These are phyloP conservation scores for Didymella sp. DNA, from an alignment of 2,329 filamentous ascomycete genomes.

Conservation along the genomic window DNA sequence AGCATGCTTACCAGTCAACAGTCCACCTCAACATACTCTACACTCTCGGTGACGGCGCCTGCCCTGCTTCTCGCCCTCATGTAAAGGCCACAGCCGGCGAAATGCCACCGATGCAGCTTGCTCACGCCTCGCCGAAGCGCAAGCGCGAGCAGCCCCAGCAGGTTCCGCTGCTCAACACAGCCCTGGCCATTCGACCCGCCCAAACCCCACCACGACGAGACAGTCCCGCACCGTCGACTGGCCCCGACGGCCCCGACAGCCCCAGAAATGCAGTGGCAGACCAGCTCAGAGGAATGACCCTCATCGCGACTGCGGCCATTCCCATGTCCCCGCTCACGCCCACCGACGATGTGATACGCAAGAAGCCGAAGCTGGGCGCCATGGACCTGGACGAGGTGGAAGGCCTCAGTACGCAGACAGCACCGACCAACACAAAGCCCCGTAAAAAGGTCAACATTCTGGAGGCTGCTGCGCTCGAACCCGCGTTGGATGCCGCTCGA, in stretches of 20 bases:
- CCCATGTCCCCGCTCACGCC: slow-evolving; percentile 46
- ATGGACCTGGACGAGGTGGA: slow-evolving; percentile 27
- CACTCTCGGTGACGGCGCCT: not conserved
- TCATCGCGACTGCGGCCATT: slow-evolving; percentile 36
- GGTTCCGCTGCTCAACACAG: slow-evolving; percentile 43
- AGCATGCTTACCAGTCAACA: slow-evolving; percentile 13
- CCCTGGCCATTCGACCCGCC: slow-evolving; percentile 35
- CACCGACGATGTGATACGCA: slow-evolving; percentile 43
- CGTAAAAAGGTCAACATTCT: slow-evolving; percentile 5
- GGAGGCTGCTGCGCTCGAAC: slow-evolving; percentile 16
- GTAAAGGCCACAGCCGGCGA: slow-evolving; percentile 32
- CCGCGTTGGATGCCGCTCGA: slow-evolving; percentile 9
- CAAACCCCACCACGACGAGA: slow-evolving; percentile 32
- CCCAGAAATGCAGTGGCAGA: slow-evolving; percentile 48
- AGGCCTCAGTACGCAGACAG: slow-evolving; percentile 13
- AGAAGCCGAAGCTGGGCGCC: slow-evolving; percentile 47
- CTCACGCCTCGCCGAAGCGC: slow-evolving; percentile 48
- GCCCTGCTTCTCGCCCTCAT: slow-evolving; percentile 28
- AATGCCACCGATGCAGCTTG: slow-evolving; percentile 47
- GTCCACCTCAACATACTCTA: slow-evolving; percentile 15
- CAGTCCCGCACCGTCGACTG: slow-evolving; percentile 32
- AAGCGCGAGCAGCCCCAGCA: slow-evolving; percentile 46
- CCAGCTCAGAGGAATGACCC: slow-evolving; percentile 44
- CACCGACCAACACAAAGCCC: slow-evolving; percentile 5
- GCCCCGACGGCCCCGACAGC: slow-evolving; percentile 40